Conservation (phyloP, 2,329 filamentous ascomycete species). For the Triangularia verruculosa region DNA sequence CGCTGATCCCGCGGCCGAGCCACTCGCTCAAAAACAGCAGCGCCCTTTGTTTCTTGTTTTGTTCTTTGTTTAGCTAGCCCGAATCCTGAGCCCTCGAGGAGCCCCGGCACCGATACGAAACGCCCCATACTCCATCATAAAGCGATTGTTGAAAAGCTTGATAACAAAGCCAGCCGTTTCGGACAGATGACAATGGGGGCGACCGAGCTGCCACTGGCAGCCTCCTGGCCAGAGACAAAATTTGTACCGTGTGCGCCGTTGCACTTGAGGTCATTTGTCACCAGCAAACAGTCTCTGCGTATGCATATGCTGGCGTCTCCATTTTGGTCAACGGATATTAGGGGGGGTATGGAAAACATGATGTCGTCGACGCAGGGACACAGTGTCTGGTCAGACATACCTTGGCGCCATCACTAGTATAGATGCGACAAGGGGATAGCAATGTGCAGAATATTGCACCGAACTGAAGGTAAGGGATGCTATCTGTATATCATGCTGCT, state of each 20-base stretch:
- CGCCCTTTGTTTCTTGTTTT: not conserved
- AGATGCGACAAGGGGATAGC: constrained; percentile 2
- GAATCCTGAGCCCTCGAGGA: not conserved
- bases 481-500: not conserved
- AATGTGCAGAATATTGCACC: constrained; percentile 3
- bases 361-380: not conserved
- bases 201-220: not conserved
- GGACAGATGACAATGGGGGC: not conserved
- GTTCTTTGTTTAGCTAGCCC: not conserved
- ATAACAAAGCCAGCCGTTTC: not conserved
- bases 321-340: not conserved
- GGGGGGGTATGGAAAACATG: not conserved
- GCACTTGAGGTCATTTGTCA: not conserved
- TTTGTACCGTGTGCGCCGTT: not conserved
- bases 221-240: not conserved
- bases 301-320: not conserved
- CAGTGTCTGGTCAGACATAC: not conserved
- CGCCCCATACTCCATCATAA: not conserved
- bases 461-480: constrained; percentile 18
- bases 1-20: not conserved
- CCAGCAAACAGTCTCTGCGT: not conserved
- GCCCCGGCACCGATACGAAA: not conserved
- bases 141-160: not conserved
- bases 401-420: not conserved
- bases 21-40: too few species aligned